A percentile compares a stretch with the other conserved stretches of the same genome.
Conservation (phyloP, 768 basidiomycete species). For the Mycena alexandri region DNA sequence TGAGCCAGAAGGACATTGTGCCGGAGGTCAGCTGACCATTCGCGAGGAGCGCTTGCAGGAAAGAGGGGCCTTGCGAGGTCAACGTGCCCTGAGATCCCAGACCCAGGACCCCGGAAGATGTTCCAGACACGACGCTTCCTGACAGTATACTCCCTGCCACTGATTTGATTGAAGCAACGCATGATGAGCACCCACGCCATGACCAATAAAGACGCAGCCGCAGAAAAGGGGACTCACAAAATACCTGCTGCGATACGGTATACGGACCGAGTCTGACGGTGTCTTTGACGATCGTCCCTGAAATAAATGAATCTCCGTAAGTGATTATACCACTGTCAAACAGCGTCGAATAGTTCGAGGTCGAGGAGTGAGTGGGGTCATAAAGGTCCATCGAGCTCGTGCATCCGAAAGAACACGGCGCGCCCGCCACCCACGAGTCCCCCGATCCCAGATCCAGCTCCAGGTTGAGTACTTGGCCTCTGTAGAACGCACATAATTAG, state of each 20-base stretch:
- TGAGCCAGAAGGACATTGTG: constrained; percentile 1
- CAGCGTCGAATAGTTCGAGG: not conserved
- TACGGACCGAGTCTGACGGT: not conserved
- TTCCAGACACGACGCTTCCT: not conserved
- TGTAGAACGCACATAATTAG: too few species aligned
- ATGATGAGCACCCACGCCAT: constrained; percentile 2
- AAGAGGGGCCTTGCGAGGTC: constrained; percentile 8
- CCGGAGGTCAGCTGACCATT: constrained; percentile 2
- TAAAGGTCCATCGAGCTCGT: too few species aligned
- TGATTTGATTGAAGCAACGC: too few species aligned
- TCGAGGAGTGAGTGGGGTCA: not conserved
- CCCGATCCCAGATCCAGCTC: too few species aligned
- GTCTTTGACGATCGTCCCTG: not conserved
- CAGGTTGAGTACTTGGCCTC: too few species aligned
- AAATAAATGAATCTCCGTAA: not conserved
- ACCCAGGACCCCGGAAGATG: not conserved
- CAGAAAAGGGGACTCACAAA: constrained; percentile 1
- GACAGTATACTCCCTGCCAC: not conserved
- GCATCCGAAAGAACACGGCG: too few species aligned
- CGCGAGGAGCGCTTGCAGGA: constrained; percentile 5
- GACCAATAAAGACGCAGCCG: not conserved
- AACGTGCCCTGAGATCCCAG: not conserved
- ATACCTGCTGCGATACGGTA: not conserved
- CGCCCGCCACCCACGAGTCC: too few species aligned
- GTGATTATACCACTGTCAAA: not conserved